Evolutionary conservation across 2,329 filamentous ascomycete genomes (phyloP).

Genomic region (Colletotrichum sp.): DNA sequence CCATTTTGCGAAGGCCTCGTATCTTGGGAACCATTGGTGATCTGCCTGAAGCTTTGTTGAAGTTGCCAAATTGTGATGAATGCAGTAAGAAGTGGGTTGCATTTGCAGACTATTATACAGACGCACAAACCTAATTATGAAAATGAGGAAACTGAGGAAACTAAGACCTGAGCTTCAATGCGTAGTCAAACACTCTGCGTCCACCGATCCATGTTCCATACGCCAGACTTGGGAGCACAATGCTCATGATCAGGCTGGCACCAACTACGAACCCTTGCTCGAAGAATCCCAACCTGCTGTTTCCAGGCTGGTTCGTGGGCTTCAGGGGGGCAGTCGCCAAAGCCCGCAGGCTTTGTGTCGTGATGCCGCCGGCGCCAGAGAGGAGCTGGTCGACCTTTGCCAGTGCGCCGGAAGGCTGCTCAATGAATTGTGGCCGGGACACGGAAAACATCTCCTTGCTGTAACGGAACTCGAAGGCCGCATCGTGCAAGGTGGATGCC

Average conservation of each 20-base stretch:
- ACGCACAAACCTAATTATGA: neutral
- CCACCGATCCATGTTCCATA: conserved; percentile 18
- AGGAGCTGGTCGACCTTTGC: conserved; percentile 7
- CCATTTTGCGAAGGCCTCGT: neutral
- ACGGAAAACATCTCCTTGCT: conserved; percentile 17
- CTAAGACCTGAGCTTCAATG: neutral
- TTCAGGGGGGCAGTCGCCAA: neutral
- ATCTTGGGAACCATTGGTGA: neutral
- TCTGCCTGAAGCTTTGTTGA: neutral
- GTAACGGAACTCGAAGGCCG: conserved; percentile 1
- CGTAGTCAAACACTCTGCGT: conserved; percentile 11
- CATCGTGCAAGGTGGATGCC: neutral
- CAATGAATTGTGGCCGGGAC: conserved; percentile 5
- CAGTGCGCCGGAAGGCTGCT: neutral
- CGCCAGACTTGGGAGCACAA: conserved; percentile 5
- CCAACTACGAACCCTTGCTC: conserved; percentile 12
- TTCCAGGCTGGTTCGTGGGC: conserved; percentile 9
- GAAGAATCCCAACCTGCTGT: conserved; percentile 13
- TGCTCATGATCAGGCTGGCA: conserved; percentile 12
- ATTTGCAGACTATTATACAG: neutral
- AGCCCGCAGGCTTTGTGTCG: neutral
- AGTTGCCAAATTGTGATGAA: neutral
- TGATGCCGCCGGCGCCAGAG: neutral
- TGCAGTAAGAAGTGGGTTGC: neutral
- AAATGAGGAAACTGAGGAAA: neutral